Base-by-base conservation (phyloP, 2,329 filamentous ascomycete genomes). In the Epichloe baconii region DNA sequence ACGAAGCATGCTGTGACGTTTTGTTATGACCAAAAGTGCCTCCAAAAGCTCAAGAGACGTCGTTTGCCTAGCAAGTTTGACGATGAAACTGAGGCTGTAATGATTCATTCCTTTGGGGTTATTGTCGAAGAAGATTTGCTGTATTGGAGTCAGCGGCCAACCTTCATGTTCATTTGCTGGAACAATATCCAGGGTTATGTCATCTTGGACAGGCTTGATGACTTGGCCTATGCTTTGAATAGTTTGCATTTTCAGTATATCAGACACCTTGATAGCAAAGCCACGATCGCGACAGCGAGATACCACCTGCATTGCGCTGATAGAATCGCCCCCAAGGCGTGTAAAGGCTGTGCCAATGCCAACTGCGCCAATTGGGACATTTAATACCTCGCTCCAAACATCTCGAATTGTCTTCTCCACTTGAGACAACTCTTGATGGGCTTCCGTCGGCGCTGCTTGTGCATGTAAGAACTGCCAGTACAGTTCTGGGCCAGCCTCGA, bases 51-150 rank as follows among this genome's bases (percentile, higher is more conserved):
- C 8, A 21, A 19, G 17, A 19, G 6, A 14, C 11, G 42, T 44
- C 12, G 19, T 19, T 12, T 17, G 15, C n/a, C 19, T 21, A 1
- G 19, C 0, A 7, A 53, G 12, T 19, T 42, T 61, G 5, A 75
- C 55, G 1, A 67, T 62, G 42, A 71, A 71, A 10, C 67, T 73
- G 52, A 75, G 72, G 50, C 74, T 73, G 60, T 71, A 72, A 23
- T 68, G 67, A 17, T 68, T 48, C 6, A 57, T 59, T 3, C 64
- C 65, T 26, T 17, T 21, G 21, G 42, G 23, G n/a, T 44, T 17
- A 11, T 17, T 19, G 8, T 14, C 19, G 42, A 44, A 44, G 42
- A 44, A 44, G 5, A 44, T 44, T 3, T 44, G 17, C 42, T 44
- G 42, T 44, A 44, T 44, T 15, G 42, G 42, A 26, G 42, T 14